Evolutionary conservation across 2,329 filamentous ascomycete species (phyloP), one percentile per base, ranked within the genome.

Genomic region (Colletotrichum lentis): DNA sequence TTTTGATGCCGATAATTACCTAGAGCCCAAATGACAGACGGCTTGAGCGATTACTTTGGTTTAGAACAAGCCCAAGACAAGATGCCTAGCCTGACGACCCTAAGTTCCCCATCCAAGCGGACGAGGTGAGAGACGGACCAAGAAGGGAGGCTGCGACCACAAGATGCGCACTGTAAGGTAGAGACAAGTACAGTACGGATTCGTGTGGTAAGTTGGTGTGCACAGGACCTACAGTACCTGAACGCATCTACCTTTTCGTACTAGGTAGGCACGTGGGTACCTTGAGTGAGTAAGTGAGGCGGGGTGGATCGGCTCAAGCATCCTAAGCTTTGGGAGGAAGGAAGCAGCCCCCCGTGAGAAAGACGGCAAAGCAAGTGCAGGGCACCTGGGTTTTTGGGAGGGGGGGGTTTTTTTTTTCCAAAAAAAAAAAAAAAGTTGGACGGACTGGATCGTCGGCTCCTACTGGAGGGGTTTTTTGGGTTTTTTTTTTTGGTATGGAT

Each of bases 51-150:
- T 50, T 46, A 47, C 53, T 37, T 58, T 64, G 27, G 27, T 35
- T 60, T 67, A 64, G 53, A 58, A 64, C 60, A 67, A 50, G 61
- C 49, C 47, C 31, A 67, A 43, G 41, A 44, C 31, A 67, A 43
- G 41, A 44, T 49, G 61, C 47, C 41, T 31, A 67, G 54, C 59
- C 39, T 49, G 31, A 64, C 64, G 64, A 61, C 64, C 43, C 37
- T 41, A 22, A 62, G 35, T 22, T 43, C 47, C 47, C 64, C 64
- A 64, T 57, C 35, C 41, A 64, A 67, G 47, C 54, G 60, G 53
- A 63, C 7, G 11, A 31, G 44, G 22, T 41, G 20, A 7, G 31
- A 44, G 39, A 37, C 20, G 43, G 22, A 10, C 20, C 46, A 14
- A n/a, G 35, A 43, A 27, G 6, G 46, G 22, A 11, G 44, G 11